Evolutionary conservation across 345 rosid genomes (phyloP), one percentile per base, ranked within the genome.

Genomic region (Eutrema yunnanense): DNA sequence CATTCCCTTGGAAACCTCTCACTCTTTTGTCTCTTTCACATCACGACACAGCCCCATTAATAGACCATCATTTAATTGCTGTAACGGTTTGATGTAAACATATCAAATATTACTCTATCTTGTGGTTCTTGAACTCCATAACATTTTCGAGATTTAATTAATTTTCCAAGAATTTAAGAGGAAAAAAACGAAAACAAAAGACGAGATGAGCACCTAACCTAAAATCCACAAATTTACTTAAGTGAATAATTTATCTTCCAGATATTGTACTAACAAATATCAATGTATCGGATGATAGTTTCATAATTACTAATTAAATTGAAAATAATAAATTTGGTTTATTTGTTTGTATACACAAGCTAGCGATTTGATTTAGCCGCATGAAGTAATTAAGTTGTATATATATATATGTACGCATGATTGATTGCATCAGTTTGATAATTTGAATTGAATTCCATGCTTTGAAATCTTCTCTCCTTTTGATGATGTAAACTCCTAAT

Each of bases 21-120:
- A 54, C 50, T 58, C 52, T 48, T 66, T 56, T 74, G 62, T 74
- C 78, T 58, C 61, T 59, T 74, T 41, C 62, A 51, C 67, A 32
- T 13, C 43, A 53, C 30, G 69, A 72, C 70, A 55, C 33, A 46
- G 16, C 49, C 37, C 6, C 30, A 44, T 56, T 36, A 36, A 36
- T 54, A 34, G 43, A 10, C 64, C n/a, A 55, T 60, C 71, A 55
- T 64, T 55, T 73, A 65, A 55, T 73, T 57, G 40, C 41, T 56
- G 55, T 63, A 63, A 54, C 64, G 70, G 53, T 54, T 63, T 64
- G 47, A 63, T 63, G 53, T 14, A 54, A 72, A 54, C 49, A 43
- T 33, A 41, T 32, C 46, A 30, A 51, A 26, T 19, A 26, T 19
- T 19, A 51, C 43, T 32, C 12, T 1, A 22, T 16, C 16, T 14